Percentiles rank a stretch among this genome's conserved stretches.
Conservation (phyloP, 306 rosid species). For the Gynostemma pentaphyllum region DNA sequence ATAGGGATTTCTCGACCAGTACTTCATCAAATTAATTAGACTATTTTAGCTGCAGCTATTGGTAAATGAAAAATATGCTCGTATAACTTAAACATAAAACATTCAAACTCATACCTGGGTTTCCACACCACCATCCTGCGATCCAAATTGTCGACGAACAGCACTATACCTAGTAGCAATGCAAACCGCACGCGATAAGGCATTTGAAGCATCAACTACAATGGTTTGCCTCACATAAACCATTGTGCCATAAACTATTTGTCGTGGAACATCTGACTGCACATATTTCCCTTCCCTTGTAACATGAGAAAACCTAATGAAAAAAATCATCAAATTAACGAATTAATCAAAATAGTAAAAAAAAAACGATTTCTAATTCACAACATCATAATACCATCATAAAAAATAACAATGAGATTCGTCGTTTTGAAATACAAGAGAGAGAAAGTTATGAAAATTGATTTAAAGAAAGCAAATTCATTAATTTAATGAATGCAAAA, state of each 20-base stretch:
- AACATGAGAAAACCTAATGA: slow-evolving; percentile 89
- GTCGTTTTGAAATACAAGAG: no score
- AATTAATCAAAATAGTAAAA: no score
- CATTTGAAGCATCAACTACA: slow-evolving; percentile 78
- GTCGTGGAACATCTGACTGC: slow-evolving; percentile 78
- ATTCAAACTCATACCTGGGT: slow-evolving; percentile 49
- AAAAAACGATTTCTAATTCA: no score
- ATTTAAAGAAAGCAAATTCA: no score
- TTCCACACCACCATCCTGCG: slow-evolving; percentile 57
- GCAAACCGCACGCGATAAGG: slow-evolving; percentile 90
- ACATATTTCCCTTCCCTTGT: slow-evolving; percentile 83
- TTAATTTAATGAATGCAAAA: no score
- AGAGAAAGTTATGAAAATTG: no score
- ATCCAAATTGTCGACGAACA: slow-evolving; percentile 91
- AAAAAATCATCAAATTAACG: no score
- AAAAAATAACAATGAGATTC: no score
- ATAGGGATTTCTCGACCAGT: no score
- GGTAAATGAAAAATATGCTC: neutral
- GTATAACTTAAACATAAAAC: neutral
- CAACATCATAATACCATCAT: no score
- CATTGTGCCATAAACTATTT: slow-evolving; percentile 90
- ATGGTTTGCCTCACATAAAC: slow-evolving; percentile 75
- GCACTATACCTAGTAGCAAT: slow-evolving; percentile 97
- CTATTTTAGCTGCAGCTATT: neutral
- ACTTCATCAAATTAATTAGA: neutral